Evolutionary conservation across 2,329 filamentous ascomycete species (phyloP), one percentile per base, ranked within the genome.

Genomic region (Aspergillus cejpii): DNA sequence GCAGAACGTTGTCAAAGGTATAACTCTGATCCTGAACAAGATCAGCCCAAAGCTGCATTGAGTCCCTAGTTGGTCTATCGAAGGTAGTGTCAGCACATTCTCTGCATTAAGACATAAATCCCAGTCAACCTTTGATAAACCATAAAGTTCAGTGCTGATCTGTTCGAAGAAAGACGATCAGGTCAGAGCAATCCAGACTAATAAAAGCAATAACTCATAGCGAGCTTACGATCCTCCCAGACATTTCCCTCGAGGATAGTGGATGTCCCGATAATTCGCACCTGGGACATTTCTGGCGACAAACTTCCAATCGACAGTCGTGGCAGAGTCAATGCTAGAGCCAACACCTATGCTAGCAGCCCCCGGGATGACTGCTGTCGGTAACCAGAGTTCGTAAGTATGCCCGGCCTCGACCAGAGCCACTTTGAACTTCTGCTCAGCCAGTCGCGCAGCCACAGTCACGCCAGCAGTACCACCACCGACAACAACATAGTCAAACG

Each of bases 361-460:
- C 1, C 49, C 56, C 1, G 54, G 58, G n/a, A 81, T 74, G 27
- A 74, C 76, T 6, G 65, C 63, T 1, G 74, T 68, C 1, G 77
- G 78, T 3, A 76, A 80, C 3, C 66, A 74, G 53, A 79, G 76
- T 37, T 75, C 71, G 15, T 74, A 70, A 34, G 77, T 63, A 5
- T 75, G 66, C 5, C 66, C 66, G 4, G 67, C 65, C 46, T 69
- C 64, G 6, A 68, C 53, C 14, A 68, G 57, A 2, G 70, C 64
- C 15, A 72, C 60, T 7, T 53, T 63, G 24, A 74, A 55, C 1
- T 44, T 47, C 6, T 73, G 72, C 52, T 78, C 72, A 1, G 76
- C 73, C 4, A 79, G 68, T 20, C 77, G 73, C 10, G 70, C 69
- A 7, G 76, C 76, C 17, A 80, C 66, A 3, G 59, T 58, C 23